Conservation (phyloP, 768 basidiomycete genomes). For the Termitomyces sp. region DNA sequence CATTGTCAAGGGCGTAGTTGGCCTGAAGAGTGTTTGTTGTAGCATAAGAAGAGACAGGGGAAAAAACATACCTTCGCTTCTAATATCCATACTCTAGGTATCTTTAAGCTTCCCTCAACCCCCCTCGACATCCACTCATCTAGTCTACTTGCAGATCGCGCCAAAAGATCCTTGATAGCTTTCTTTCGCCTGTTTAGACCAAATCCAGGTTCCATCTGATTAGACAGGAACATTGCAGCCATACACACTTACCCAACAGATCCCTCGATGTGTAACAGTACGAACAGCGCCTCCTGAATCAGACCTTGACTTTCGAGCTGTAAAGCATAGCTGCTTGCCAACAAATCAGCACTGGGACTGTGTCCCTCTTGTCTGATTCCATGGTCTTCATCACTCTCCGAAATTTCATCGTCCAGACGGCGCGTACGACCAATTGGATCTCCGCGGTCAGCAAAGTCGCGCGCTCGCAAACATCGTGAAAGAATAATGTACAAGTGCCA, state of each 20-base stretch:
- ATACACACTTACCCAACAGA: constrained; percentile 56
- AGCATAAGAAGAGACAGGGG: neutral
- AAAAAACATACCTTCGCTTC: constrained; percentile 66
- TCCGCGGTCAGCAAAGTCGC: constrained; percentile 85
- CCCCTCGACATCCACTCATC: constrained; percentile 74
- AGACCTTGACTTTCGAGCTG: constrained; percentile 79
- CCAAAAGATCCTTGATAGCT: constrained; percentile 76
- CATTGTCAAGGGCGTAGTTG: constrained; percentile 52
- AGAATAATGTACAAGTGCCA: constrained; percentile 94
- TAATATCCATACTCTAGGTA: constrained; percentile 85
- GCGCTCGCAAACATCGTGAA: constrained; percentile 72
- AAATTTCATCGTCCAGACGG: constrained; percentile 21
- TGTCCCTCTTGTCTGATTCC: constrained; percentile 52
- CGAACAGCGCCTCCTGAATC: constrained; percentile 85
- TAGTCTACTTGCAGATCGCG: constrained; percentile 57
- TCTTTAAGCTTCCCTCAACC: constrained; percentile 66
- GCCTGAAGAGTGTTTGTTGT: constrained; percentile 38
- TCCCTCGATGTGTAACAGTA: constrained; percentile 83
- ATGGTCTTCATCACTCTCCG: constrained; percentile 30
- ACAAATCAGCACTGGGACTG: constrained; percentile 64
- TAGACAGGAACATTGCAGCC: constrained; percentile 14
- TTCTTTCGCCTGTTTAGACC: constrained; percentile 59
- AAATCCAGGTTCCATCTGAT: constrained; percentile 4
- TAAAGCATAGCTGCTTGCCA: constrained; percentile 80
- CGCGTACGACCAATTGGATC: constrained; percentile 30